A percentile compares a stretch with the other conserved stretches of the same genome.
Evolutionary conservation across 495 filamentous ascomycete species (phyloP).

Genomic region (Tuber brumale): DNA sequence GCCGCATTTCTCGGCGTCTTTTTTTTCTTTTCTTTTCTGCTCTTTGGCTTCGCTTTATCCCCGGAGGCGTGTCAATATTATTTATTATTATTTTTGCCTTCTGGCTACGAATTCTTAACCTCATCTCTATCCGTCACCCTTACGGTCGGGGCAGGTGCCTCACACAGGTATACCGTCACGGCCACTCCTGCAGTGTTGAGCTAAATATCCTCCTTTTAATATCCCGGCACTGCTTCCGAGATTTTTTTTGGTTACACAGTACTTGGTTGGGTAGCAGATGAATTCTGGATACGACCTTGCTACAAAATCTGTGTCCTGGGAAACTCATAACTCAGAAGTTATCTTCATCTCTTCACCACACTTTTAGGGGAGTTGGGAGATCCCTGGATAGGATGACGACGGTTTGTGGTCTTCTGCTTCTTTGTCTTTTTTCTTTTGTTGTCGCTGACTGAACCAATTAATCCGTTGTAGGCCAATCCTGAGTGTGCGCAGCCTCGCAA

Average conservation of each 20-base stretch:
- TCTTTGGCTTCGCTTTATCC: not conserved
- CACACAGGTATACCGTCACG: not conserved
- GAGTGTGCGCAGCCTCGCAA: conserved; percentile 26
- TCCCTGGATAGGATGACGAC: conserved; percentile 28
- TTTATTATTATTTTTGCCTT: conserved; percentile 3
- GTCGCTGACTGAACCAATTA: conserved; percentile 26
- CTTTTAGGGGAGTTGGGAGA: not conserved
- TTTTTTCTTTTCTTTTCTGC: not conserved
- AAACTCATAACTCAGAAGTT: not conserved
- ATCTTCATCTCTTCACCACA: not conserved
- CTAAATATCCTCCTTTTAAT: conserved; percentile 6
- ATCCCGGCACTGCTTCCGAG: conserved; percentile 5
- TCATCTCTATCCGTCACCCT: not conserved
- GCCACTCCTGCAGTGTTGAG: not conserved
- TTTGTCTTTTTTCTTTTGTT: not conserved
- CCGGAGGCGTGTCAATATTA: not conserved
- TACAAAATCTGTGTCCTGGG: not conserved
- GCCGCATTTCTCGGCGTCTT: conserved; percentile 5
- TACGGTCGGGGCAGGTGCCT: not conserved
- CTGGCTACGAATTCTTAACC: not conserved
- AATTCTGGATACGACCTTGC: conserved; percentile 7
- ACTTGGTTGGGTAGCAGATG: conserved; percentile 12
- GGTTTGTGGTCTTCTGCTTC: conserved; percentile 21
- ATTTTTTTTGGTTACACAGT: conserved; percentile 14
- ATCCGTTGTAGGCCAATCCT: conserved; percentile 16